These are phyloP conservation scores for Gastrolobium villosum DNA, from an alignment of 306 rosid genomes.

Conservation along the genomic window DNA sequence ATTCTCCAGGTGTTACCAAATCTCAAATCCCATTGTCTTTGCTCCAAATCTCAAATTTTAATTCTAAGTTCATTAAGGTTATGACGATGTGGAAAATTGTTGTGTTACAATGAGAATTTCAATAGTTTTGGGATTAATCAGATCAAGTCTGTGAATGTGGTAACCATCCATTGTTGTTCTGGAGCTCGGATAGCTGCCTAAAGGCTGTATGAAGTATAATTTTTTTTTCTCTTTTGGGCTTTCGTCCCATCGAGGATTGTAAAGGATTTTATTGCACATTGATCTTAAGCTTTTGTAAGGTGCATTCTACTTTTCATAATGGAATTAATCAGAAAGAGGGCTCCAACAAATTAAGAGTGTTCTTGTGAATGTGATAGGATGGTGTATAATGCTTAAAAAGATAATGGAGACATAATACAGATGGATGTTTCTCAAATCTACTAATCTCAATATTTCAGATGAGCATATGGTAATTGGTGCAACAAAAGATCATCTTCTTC, in stretches of 20 bases:
- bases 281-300: neutral
- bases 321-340: neutral
- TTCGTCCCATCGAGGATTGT: neutral
- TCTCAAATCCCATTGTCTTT: neutral
- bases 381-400: neutral
- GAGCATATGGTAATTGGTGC: neutral
- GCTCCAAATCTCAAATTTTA: neutral
- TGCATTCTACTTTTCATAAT: neutral
- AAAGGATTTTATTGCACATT: neutral
- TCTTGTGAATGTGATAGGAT: neutral
- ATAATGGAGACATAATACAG: neutral
- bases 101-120: neutral
- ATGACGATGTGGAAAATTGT: neutral
- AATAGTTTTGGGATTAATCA: neutral
- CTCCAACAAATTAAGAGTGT: neutral
- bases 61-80: neutral
- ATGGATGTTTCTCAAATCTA: neutral
- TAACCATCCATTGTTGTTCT: neutral
- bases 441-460: neutral
- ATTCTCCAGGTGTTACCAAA: neutral
- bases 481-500: neutral
- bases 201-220: neutral
- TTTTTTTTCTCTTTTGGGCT: neutral
- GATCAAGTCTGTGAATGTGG: neutral
- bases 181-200: conserved; percentile 2